A percentile compares a stretch with the other conserved stretches of the same genome.
Conservation (phyloP, 2,329 filamentous ascomycete species). For the Didymella keratinophila region DNA sequence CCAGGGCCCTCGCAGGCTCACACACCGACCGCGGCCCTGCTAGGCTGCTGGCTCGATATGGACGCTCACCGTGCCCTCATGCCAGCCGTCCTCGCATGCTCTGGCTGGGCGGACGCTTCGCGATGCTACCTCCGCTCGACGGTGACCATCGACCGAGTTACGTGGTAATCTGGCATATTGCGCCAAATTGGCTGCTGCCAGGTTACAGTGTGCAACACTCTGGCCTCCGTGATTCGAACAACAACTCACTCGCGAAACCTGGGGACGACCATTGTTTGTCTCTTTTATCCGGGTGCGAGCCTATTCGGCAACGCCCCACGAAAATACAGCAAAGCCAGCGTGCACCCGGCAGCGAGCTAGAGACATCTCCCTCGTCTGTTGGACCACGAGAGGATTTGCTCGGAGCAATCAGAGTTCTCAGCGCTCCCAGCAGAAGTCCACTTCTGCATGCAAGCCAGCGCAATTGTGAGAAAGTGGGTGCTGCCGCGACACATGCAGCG, state of each 20-base stretch:
- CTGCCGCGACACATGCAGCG: constrained; percentile 35
- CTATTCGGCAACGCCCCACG: constrained; percentile 43
- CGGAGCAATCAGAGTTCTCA: constrained; percentile 26
- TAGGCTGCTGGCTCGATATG: constrained; percentile 23
- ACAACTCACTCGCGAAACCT: constrained; percentile 42
- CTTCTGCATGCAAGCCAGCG: constrained; percentile 35
- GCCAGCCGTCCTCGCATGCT: constrained; percentile 33
- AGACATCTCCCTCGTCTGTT: constrained; percentile 27
- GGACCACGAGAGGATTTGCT: constrained; percentile 28
- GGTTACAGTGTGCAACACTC: constrained; percentile 45
- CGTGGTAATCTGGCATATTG: constrained; percentile 45
- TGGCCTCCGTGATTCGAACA: constrained; percentile 22
- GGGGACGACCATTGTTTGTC: constrained; percentile 40
- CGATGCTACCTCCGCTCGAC: constrained; percentile 35
- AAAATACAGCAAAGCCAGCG: constrained; percentile 34
- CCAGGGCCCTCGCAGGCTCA: constrained; percentile 12
- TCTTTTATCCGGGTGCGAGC: constrained; percentile 45
- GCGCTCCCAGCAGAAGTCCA: constrained; percentile 19
- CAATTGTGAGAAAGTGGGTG: constrained; percentile 29
- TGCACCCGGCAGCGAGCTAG: constrained; percentile 21
- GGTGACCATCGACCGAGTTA: constrained; percentile 37
- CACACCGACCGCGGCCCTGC: constrained; percentile 20
- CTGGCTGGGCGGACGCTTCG: constrained; percentile 24
- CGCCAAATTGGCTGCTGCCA: constrained; percentile 36
- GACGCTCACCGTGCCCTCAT: constrained; percentile 26